Evolutionary conservation across 768 basidiomycete species (phyloP).

Genomic region (Lenzites betulinus): DNA sequence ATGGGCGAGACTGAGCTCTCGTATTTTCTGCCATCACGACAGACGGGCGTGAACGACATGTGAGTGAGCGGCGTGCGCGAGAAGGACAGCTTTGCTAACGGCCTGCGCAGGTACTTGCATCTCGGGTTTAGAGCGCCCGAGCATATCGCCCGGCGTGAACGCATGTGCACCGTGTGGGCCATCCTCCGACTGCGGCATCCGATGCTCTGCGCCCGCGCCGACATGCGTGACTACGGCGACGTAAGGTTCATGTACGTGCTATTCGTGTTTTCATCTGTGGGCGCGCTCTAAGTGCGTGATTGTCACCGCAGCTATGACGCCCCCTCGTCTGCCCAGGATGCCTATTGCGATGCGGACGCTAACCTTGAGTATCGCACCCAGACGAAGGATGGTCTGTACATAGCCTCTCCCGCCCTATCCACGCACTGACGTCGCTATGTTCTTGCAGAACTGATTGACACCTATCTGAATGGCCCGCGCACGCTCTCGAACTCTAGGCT

Average conservation of each 20-base stretch:
- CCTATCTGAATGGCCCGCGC: constrained; percentile 77
- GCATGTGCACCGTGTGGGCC: constrained; percentile 68
- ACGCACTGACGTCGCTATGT: neutral
- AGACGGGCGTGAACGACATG: constrained; percentile 87
- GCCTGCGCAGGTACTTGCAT: constrained; percentile 69
- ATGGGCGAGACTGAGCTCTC: constrained; percentile 78
- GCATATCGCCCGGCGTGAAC: constrained; percentile 42
- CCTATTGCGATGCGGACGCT: constrained; percentile 48
- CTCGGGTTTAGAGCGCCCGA: constrained; percentile 60
- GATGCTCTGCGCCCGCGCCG: constrained; percentile 62
- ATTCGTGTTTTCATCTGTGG: neutral
- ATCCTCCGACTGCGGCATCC: constrained; percentile 72
- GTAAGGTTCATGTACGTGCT: constrained; percentile 64
- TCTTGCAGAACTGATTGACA: constrained; percentile 56
- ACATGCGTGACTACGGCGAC: constrained; percentile 63
- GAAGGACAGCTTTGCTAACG: neutral
- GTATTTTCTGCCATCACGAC: constrained; percentile 80
- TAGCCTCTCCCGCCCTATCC: neutral
- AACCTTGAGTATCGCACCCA: constrained; percentile 53
- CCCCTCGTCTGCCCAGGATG: constrained; percentile 45
- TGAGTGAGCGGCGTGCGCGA: constrained; percentile 35
- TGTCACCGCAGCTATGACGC: constrained; percentile 44
- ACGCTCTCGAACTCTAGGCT: constrained; percentile 67
- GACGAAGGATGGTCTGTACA: constrained; percentile 53
- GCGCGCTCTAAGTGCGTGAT: neutral